Base-by-base conservation (phyloP, 2,329 filamentous ascomycete genomes). In the Cyphellophora europaea region DNA sequence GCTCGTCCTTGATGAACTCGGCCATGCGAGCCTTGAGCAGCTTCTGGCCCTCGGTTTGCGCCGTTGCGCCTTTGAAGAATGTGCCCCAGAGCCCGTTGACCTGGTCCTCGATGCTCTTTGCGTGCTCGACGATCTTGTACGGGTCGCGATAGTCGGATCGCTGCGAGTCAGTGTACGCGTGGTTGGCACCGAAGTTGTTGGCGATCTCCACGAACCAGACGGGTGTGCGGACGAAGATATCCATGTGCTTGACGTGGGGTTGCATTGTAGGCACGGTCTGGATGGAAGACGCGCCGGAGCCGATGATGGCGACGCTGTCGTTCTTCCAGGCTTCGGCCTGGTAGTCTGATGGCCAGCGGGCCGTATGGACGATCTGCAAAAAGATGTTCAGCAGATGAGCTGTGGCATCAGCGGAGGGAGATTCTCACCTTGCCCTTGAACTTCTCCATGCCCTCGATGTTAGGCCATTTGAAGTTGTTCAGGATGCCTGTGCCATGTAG, bases 1-100 rank as follows among this genome's bases (percentile, higher is more conserved):
- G 51, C 38, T 68, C 53, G 36, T 71, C 66, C 40, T 67, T 69
- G 46, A 72, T 67, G 31, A 57, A 59, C 38, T 69, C 61, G 11
- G 52, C 55, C 67, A 71, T 72, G 6, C 65, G 54, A 4, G 52
- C 45, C 11, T 43, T 42, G 36, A 66, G 64, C 5, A 55, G 18
- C 29, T 59, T 44, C 38, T 61, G 55, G 1, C 49, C 53, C 6
- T 36, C 38, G n/a, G 56, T 54, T 39, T 71, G 67, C 6, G 35
- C 47, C 33, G 61, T 52, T 5, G 55, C 59, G 3, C 50, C 58
- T 1, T 49, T 45, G 43, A 67, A 68, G 41, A 71, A 69, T 1
- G 50, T 33, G 4, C 54, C 56, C 63, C 63, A 70, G 0, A 64
- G 28, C 2, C 57, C 58, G 40, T 69, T 70, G 17, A 70, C 47